Evolutionary conservation across 78 protist species (phyloP), one percentile per base, ranked within the genome.

Genomic region (slime mould (Dictyostelium discoideum)): DNA sequence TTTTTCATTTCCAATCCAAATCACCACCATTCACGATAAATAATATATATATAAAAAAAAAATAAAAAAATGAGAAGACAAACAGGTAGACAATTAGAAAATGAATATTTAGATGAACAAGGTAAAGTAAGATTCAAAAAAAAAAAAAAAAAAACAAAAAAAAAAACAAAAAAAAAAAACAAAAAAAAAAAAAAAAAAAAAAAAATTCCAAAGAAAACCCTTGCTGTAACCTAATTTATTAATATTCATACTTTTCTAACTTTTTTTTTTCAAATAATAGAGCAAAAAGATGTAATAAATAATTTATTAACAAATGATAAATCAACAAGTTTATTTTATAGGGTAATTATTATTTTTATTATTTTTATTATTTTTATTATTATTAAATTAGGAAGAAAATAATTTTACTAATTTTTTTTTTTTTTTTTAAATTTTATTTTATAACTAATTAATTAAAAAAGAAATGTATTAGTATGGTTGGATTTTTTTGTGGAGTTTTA

Each of bases 401-500:
- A 32, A 54, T 54, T 10, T 54, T 54, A 5, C 7, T n/a, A 6
- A 65, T n/a, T 22, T 6, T 65, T 13, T 14, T 50, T 22, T n/a
- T 11, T 5, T 78, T 10, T 78, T 16, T 54, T 54, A 16, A 5
- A 32, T 32, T 32, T 32, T 32, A 32, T 32, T 32, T 32, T 32
- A 32, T 32, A 32, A 32, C 37, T 1, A 32, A 32, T 32, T 32
- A 32, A 32, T 32, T 32, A 57, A 16, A 16, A 57, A 14, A 89
- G 94, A 89, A 89, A 81, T 24, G 83, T 11, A 89, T 89, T 14
- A 76, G 94, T 69, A 5, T 22, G 1, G 24, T 89, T 42, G 94
- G 94, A 81, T 81, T 89, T n/a, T 2, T 89, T 11, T 89, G 74
- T 89, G 94, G 94, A 81, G 5, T 50, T 32, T 29, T 89, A 46